Percentiles rank a stretch among this genome's conserved stretches.
phyloP scores from a whole-genome alignment of 306 rosid species.

The Pyrus betulifolia region DNA sequence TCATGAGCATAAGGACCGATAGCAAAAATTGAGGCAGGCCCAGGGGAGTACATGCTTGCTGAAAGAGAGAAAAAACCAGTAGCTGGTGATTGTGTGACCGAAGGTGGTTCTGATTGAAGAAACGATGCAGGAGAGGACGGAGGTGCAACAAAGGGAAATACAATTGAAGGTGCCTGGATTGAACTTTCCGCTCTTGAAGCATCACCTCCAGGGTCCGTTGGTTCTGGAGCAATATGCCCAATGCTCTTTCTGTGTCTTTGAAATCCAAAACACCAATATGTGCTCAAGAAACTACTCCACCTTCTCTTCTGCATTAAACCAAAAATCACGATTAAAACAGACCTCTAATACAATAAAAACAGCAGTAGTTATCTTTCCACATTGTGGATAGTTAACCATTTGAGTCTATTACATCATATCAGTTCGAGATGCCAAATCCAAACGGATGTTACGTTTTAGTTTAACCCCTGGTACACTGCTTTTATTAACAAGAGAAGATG shows the following conservation, averaged over 20 bases:
- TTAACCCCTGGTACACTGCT: neutral
- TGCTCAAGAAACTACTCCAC: slow-evolving; percentile 73
- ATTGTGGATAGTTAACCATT: neutral
- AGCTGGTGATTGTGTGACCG: slow-evolving; percentile 69
- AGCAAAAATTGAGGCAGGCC: slow-evolving; percentile 86
- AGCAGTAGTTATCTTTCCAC: slow-evolving; percentile 1
- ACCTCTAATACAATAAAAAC: slow-evolving; percentile 4
- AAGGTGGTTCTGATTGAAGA: slow-evolving; percentile 90
- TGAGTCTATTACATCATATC: neutral
- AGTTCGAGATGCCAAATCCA: neutral
- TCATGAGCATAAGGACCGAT: slow-evolving; percentile 93
- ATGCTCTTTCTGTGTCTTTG: slow-evolving; percentile 51
- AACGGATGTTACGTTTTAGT: neutral
- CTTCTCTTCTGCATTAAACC: slow-evolving; percentile 64
- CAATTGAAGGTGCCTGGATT: slow-evolving; percentile 32
- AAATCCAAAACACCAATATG: slow-evolving; percentile 72
- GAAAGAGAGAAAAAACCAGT: slow-evolving; percentile 45
- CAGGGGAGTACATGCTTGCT: slow-evolving; percentile 88
- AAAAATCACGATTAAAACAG: slow-evolving; percentile 7
- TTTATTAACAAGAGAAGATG: neutral
- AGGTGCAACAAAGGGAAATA: slow-evolving; percentile 80
- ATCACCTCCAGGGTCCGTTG: slow-evolving; percentile 26
- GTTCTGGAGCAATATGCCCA: slow-evolving; percentile 72
- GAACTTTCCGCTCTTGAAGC: slow-evolving; percentile 36
- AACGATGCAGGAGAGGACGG: slow-evolving; percentile 96